phyloP scores from a whole-genome alignment of 2,329 filamentous ascomycete genomes.

The Neocucurbitaria cava region DNA sequence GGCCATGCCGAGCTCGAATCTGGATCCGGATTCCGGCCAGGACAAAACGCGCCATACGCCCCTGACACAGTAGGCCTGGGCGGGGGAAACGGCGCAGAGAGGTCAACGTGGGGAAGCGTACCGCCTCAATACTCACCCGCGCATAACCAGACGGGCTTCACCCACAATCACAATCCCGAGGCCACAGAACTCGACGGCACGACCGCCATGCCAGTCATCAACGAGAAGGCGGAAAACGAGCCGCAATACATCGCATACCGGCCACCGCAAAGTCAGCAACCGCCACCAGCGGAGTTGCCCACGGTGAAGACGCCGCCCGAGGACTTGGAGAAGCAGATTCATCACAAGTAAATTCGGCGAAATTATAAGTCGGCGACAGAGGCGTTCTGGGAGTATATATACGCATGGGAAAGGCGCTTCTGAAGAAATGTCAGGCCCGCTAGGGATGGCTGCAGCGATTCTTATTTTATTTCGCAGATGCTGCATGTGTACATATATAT shows the following conservation, averaged over 20 bases:
- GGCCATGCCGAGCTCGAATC: slow-evolving; percentile 41
- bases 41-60: slow-evolving; percentile 27
- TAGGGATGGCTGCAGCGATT: neutral
- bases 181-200: slow-evolving; percentile 27
- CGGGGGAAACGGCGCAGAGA: slow-evolving; percentile 30
- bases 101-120: slow-evolving; percentile 34
- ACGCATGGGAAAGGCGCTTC: neutral
- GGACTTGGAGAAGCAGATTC: slow-evolving; percentile 28
- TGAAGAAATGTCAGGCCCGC: neutral
- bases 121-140: slow-evolving; percentile 41
- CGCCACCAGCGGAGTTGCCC: slow-evolving; percentile 21
- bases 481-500: slow-evolving; percentile 12
- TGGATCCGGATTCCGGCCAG: slow-evolving; percentile 34
- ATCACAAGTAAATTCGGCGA: neutral
- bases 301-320: slow-evolving; percentile 29
- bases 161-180: slow-evolving; percentile 9
- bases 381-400: slow-evolving; percentile 6
- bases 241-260: slow-evolving; percentile 35
- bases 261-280: slow-evolving; percentile 19
- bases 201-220: slow-evolving; percentile 19
- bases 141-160: slow-evolving; percentile 15
- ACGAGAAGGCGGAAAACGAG: slow-evolving; percentile 16
- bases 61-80: slow-evolving; percentile 42
- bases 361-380: too few relatives aligned
- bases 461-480: neutral